A percentile compares a stretch with the other conserved stretches of the same genome.
phyloP scores from a whole-genome alignment of 2,329 filamentous ascomycete genomes.

The Onygenales sp. region DNA sequence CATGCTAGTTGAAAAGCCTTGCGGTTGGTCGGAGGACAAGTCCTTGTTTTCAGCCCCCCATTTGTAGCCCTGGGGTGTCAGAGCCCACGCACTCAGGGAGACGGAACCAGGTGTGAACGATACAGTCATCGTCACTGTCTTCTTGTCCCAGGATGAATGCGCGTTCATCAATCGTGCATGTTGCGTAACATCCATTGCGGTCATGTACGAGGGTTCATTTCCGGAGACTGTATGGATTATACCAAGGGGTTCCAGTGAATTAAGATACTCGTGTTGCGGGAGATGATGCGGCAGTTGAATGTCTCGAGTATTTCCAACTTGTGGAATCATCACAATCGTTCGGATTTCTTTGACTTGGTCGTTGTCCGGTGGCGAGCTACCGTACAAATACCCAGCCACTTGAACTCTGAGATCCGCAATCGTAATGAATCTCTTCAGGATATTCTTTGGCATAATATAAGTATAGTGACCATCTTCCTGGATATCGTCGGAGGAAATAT shows the following conservation, averaged over 20 bases:
- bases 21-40: conserved; percentile 80
- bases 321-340: conserved; percentile 94
- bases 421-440: conserved; percentile 95
- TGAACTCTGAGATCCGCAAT: conserved; percentile 94
- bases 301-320: conserved; percentile 86
- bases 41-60: conserved; percentile 98
- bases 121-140: conserved; percentile 88
- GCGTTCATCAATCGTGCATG: conserved; percentile 82
- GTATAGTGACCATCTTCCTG: conserved; percentile 80
- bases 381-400: conserved; percentile 92
- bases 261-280: conserved; percentile 84
- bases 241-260: conserved; percentile 78
- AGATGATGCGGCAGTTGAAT: conserved; percentile 83
- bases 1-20: conserved; percentile 85
- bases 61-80: conserved; percentile 86
- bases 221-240: conserved; percentile 93
- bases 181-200: conserved; percentile 84
- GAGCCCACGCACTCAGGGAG: conserved; percentile 83
- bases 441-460: conserved; percentile 98
- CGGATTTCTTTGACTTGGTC: conserved; percentile 94
- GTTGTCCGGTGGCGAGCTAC: conserved; percentile 84
- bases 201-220: conserved; percentile 95
- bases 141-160: conserved; percentile 74
- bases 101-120: conserved; percentile 96
- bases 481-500: conserved; percentile 92